Conservation (phyloP, 345 rosid genomes). For the Populus nigra region DNA sequence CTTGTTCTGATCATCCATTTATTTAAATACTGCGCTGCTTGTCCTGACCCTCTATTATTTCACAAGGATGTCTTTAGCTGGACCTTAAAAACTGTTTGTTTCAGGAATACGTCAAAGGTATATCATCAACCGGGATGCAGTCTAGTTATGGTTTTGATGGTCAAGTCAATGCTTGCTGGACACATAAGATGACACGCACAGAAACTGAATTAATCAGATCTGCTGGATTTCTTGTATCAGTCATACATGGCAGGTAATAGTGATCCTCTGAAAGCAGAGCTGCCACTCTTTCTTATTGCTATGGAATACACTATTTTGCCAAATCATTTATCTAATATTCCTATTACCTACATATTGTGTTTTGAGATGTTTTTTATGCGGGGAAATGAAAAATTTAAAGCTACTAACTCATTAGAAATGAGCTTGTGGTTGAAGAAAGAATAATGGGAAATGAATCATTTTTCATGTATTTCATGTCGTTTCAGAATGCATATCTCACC, state of each 20-base stretch:
- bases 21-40: neutral
- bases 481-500: neutral
- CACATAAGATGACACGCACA: constrained; percentile 58
- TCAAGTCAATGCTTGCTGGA: constrained; percentile 96
- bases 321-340: neutral
- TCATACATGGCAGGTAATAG: constrained; percentile 90
- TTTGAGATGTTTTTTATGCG: neutral
- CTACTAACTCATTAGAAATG: neutral
- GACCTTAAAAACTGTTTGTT: constrained; percentile 2
- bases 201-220: constrained; percentile 70
- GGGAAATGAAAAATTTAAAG: neutral
- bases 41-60: neutral
- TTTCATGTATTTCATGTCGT: no score
- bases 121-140: constrained; percentile 93
- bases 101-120: constrained; percentile 92
- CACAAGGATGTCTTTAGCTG: neutral
- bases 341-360: neutral
- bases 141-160: constrained; percentile 81
- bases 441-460: neutral
- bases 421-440: neutral
- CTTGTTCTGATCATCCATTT: constrained; percentile 1
- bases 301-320: neutral
- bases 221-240: constrained; percentile 78
- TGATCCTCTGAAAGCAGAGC: neutral
- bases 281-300: neutral